phyloP scores from a whole-genome alignment of 345 rosid genomes.

The Acer negundo region DNA sequence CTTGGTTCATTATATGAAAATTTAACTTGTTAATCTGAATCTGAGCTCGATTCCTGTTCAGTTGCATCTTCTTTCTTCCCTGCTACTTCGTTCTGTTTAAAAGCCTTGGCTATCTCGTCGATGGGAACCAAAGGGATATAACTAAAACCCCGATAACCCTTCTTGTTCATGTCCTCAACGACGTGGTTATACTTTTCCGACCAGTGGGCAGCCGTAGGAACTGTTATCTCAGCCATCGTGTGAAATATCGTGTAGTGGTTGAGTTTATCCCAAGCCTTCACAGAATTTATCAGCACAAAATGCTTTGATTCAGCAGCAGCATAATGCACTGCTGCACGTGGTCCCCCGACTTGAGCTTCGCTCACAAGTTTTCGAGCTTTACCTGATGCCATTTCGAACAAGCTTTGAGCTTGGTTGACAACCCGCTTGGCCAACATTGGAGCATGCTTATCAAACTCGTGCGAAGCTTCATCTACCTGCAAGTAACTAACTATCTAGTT shows the following conservation, averaged over 20 bases:
- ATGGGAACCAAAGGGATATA: slow-evolving; percentile 70
- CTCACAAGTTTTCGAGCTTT: slow-evolving; percentile 51
- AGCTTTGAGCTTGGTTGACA: slow-evolving; percentile 35
- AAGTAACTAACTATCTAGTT: slow-evolving; percentile 1
- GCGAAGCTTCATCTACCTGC: slow-evolving; percentile 69
- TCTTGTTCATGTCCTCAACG: slow-evolving; percentile 44
- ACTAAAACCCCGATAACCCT: slow-evolving; percentile 57
- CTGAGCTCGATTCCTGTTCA: slow-evolving; percentile 36
- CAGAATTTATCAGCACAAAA: slow-evolving; percentile 49
- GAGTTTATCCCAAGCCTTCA: slow-evolving; percentile 57
- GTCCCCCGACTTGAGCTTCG: slow-evolving; percentile 64
- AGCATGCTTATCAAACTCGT: slow-evolving; percentile 68
- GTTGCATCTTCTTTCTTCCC: slow-evolving; percentile 35
- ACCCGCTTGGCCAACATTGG: slow-evolving; percentile 64
- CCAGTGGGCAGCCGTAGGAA: slow-evolving; percentile 60
- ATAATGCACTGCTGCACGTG: slow-evolving; percentile 51
- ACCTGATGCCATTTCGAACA: slow-evolving; percentile 43
- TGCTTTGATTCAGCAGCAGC: slow-evolving; percentile 56
- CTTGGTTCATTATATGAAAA: background rate
- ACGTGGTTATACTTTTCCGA: slow-evolving; percentile 54
- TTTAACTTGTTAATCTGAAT: slow-evolving; percentile 38
- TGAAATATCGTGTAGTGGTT: slow-evolving; percentile 50
- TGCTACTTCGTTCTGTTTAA: slow-evolving; percentile 45
- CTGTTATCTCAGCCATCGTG: slow-evolving; percentile 43
- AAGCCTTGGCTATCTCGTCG: slow-evolving; percentile 61